Evolutionary conservation across 2,329 filamentous ascomycete species (phyloP), one percentile per base, ranked within the genome.

Genomic region (Alternaria triticimaculans): DNA sequence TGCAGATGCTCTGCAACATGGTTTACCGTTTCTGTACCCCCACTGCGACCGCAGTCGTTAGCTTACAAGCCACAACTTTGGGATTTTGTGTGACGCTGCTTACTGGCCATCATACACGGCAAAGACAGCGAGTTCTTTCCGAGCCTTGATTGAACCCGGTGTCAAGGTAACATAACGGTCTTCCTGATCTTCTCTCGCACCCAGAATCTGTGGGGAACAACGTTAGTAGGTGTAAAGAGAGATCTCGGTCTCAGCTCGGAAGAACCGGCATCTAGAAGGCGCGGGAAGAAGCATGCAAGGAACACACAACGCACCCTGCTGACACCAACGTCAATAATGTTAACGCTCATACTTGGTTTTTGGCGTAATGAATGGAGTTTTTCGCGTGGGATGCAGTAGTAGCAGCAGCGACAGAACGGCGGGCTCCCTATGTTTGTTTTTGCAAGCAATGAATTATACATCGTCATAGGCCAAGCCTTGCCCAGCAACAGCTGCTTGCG

Each of bases 41-140:
- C 72, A 59, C 72, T 74, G 54, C 25, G 14, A 30, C 21, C 12
- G n/a, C 25, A 21, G 15, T 5, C 10, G 44, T 72, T 46, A 69
- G 55, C 56, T 33, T n/a, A 12, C 20, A 37, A 46, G 56, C 50
- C 50, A 55, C 26, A 37, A 15, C 30, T 21, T 20, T 33, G 12
- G 11, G 28, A 20, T 15, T 12, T 23, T 12, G 12, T 10, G 12
- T 12, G 41, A 7, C 4, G 11, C 11, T 21, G 60, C 71, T 33
- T 69, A 74, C 72, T 74, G 72, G 33, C 72, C 72, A 55, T 74
- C 72, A 41, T 70, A 71, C 2, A 74, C 70, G 12, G 66, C 72
- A 37, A 67, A 74, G 11, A 74, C 46, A 8, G 69, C 71, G 37
- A 74, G 59, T 11, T 73, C 62, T 48, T 73, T 72, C n/a, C 69